phyloP scores from a whole-genome alignment of 768 basidiomycete species.

The Tricholoma matsutake region DNA sequence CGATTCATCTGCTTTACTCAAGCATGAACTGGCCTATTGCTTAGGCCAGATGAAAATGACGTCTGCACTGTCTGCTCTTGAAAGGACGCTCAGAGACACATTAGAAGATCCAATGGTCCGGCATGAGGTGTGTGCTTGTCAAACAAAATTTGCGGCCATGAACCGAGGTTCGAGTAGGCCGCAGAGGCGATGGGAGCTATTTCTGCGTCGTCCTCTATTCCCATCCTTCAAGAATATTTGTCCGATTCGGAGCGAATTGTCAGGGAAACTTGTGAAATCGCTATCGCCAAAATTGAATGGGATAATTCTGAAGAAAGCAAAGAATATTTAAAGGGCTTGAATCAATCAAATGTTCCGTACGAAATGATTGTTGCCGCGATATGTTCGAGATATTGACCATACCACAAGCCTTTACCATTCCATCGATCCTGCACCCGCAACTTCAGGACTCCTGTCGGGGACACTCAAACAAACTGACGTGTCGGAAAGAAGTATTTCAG shows the following conservation, averaged over 20 bases:
- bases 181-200: conserved; percentile 99
- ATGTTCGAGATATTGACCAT: not conserved
- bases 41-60: conserved; percentile 84
- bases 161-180: conserved; percentile 48
- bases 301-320: conserved; percentile 76
- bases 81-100: conserved; percentile 65
- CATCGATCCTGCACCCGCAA: conserved; percentile 86
- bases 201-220: conserved; percentile 60
- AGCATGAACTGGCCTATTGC: conserved; percentile 97
- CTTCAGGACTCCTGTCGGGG: conserved; percentile 58
- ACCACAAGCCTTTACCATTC: conserved; percentile 66
- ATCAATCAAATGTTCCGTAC: conserved; percentile 37
- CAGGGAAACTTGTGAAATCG: conserved; percentile 96
- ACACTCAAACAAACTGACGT: conserved; percentile 49
- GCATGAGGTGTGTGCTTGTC: conserved; percentile 68
- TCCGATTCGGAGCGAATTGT: conserved; percentile 71
- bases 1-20: conserved; percentile 86
- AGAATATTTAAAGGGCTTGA: conserved; percentile 34
- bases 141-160: conserved; percentile 12
- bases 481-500: conserved; percentile 44
- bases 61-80: conserved; percentile 75
- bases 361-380: conserved; percentile 10
- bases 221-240: conserved; percentile 68
- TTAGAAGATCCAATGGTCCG: conserved; percentile 93
- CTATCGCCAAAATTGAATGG: conserved; percentile 92